Percentiles rank a stretch among this genome's conserved stretches.
Evolutionary conservation across 1,284 basidiomycete genomes (phyloP).

Genomic region (Athelia sp.): DNA sequence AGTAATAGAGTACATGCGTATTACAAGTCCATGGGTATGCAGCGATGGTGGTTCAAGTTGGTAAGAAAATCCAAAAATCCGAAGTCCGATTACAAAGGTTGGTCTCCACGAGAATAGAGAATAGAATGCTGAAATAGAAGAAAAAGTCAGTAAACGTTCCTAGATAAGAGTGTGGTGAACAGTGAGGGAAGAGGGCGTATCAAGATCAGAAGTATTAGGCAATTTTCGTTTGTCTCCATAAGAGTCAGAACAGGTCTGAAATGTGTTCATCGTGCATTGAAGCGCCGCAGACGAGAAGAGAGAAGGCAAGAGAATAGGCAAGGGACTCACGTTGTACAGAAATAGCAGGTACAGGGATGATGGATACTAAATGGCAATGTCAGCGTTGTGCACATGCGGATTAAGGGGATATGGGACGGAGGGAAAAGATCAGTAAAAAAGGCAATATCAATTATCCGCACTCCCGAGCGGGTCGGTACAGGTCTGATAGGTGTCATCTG

Average conservation of each 20-base stretch:
- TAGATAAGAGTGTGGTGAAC: not conserved
- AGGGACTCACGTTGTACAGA: not conserved
- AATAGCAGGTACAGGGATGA: no score
- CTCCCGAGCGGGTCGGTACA: slow-evolving; percentile 37
- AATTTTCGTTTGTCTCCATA: slow-evolving; percentile 34
- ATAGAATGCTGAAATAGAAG: not conserved
- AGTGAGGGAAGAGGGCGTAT: not conserved
- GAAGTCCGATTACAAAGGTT: not conserved
- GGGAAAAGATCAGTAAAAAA: slow-evolving; percentile 21
- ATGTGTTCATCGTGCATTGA: slow-evolving; percentile 26
- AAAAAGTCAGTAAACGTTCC: not conserved
- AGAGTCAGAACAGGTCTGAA: slow-evolving; percentile 39
- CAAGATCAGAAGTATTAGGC: slow-evolving; percentile 28
- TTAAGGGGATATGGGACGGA: slow-evolving; percentile 6
- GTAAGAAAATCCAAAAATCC: not conserved
- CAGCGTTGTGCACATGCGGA: slow-evolving; percentile 3
- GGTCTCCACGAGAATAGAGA: not conserved
- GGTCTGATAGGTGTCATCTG: slow-evolving; percentile 50
- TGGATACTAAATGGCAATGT: not conserved
- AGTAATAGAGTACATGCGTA: no score
- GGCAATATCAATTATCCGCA: slow-evolving; percentile 34
- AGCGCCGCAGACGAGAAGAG: not conserved
- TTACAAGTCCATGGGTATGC: not conserved
- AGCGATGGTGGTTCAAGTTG: no score
- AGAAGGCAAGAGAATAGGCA: slow-evolving; percentile 3